Base-by-base conservation (phyloP, 2,329 filamentous ascomycete species). In the Fusarium hostae region DNA sequence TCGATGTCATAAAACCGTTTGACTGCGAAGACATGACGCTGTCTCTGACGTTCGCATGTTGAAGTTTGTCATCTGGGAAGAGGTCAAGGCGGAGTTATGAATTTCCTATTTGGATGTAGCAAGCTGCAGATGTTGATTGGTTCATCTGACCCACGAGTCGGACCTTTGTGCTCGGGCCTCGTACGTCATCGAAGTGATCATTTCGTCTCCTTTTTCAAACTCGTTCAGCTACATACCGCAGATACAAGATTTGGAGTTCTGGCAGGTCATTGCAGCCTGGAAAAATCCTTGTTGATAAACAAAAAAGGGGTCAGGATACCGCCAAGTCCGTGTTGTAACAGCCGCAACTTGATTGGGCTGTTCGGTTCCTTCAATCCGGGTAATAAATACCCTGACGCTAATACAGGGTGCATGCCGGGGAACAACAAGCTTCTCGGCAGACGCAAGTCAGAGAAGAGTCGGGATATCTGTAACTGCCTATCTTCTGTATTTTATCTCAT, bases 301-400 rank as follows among this genome's bases (percentile, higher is more conserved):
- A 6, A 9, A 51, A 39, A 26, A 26, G 12, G 32, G 22, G 22
- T 4, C 12, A 11, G 22, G 35, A 50, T n/a, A n/a, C 3, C 5
- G 20, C 5, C 22, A 24, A 16, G 12, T n/a, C 18, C 1, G 2
- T 11, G n/a, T 4, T 24, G 8, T 10, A n/a, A 24, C n/a, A 6
- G 12, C 11, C 3, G 15, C 22, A 12, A 20, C 28, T 28, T 52
- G 26, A 52, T 59, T 30, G 44, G 48, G 6, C 8, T 37, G 3
- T 9, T 16, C 15, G 20, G 32, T 18, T 15, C 5, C 15, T 7
- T 4, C 7, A 22, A 47, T 32, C 44, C 56, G 56, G 56, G 1
- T 59, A 52, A 40, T 15, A 52, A 52, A 59, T 59, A 59, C 5
- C 55, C 55, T 1, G 26, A 20, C 43, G 28, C 54, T 56, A 56